Conservation (phyloP, 2,329 filamentous ascomycete genomes). For the Aureobasidium sp. region DNA sequence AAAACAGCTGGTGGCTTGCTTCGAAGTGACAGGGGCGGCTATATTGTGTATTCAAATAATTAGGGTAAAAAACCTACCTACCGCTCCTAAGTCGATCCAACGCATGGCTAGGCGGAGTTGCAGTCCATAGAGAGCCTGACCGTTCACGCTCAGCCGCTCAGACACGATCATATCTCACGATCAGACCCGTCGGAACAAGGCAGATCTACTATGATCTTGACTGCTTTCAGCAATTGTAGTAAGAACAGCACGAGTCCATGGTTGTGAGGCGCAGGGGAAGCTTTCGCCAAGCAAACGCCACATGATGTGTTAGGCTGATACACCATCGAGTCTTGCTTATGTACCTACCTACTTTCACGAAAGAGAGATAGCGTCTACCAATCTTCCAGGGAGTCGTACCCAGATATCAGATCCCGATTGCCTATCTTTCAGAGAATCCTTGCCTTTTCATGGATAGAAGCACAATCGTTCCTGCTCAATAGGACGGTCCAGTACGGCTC, state of each 20-base stretch:
- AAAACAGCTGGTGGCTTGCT: neutral
- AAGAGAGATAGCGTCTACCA: neutral
- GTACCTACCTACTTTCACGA: neutral
- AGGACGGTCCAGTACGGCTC: neutral
- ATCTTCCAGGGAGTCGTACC: neutral
- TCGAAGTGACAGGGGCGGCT: neutral
- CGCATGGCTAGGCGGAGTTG: neutral
- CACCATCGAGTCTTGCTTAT: neutral
- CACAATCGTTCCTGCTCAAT: neutral
- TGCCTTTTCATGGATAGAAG: neutral
- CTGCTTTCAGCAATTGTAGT: neutral
- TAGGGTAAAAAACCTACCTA: neutral
- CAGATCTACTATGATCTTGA: neutral
- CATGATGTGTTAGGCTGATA: neutral
- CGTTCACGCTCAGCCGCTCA: neutral
- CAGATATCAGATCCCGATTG: neutral
- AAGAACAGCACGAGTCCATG: neutral
- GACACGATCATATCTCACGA: neutral
- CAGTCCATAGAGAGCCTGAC: neutral
- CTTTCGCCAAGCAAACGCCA: conserved; percentile 1
- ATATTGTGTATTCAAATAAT: neutral
- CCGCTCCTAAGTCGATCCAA: neutral
- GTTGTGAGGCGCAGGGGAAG: neutral
- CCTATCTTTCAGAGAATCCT: neutral
- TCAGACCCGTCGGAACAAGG: neutral